Percentiles rank a stretch among this genome's conserved stretches.
Evolutionary conservation across 257 asterid species (phyloP).

Genomic region (Jacaranda mimosifolia): DNA sequence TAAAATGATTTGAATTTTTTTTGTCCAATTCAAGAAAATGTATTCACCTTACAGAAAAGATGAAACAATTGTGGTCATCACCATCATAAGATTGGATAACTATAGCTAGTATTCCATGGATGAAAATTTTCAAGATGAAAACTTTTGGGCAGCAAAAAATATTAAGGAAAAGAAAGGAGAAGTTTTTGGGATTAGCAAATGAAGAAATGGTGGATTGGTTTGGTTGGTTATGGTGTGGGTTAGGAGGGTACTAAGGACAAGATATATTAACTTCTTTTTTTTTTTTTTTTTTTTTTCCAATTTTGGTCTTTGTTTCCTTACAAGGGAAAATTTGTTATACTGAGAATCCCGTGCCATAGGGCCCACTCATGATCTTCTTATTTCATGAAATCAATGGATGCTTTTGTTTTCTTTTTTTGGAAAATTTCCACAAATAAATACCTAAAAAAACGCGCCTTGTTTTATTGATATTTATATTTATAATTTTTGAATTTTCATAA

Average conservation of each 20-base stretch:
- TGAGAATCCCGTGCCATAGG: constrained; percentile 46
- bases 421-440: background rate
- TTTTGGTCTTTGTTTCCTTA: constrained; percentile 27
- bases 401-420: background rate
- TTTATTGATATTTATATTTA: background rate
- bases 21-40: constrained; percentile 27
- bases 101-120: constrained; percentile 2
- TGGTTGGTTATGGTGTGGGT: constrained; percentile 64
- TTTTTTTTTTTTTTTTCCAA: background rate
- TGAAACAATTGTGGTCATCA: too few relatives aligned
- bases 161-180: constrained; percentile 16
- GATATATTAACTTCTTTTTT: background rate
- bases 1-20: constrained; percentile 19
- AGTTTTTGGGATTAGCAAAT: constrained; percentile 34
- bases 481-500: background rate
- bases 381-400: background rate
- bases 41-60: background rate
- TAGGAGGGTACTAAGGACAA: constrained; percentile 49
- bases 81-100: too few relatives aligned
- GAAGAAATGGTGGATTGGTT: constrained; percentile 29
- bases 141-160: constrained; percentile 21
- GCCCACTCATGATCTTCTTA: constrained; percentile 52
- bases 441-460: too few relatives aligned
- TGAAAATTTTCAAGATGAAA: constrained; percentile 16
- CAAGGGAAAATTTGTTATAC: constrained; percentile 46